A percentile compares a stretch with the other conserved stretches of the same genome.
Conservation (phyloP, 768 basidiomycete genomes). For the Mycena floridula region DNA sequence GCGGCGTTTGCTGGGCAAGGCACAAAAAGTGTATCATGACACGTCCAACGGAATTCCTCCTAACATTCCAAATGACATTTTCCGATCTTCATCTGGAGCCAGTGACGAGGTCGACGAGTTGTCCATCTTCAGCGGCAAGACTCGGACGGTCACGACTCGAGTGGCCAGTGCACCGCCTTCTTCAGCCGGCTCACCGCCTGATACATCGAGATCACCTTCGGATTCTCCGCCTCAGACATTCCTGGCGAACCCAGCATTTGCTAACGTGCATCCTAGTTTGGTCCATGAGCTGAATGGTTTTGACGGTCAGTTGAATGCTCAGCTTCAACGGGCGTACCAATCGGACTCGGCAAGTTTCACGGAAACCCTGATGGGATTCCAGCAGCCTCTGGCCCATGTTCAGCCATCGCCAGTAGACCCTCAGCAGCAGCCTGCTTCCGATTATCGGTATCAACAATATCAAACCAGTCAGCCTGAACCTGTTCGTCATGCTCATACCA, state of each 20-base stretch:
- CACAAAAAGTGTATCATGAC: conserved; percentile 44
- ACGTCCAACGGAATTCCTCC: conserved; percentile 40
- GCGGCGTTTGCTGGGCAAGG: conserved; percentile 54
- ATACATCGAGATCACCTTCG: conserved; percentile 18
- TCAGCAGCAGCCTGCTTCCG: background rate
- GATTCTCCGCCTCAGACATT: conserved; percentile 26
- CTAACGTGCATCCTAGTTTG: conserved; percentile 48
- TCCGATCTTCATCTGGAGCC: conserved; percentile 38
- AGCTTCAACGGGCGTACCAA: conserved; percentile 41
- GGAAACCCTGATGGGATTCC: conserved; percentile 1
- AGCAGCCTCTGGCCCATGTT: conserved; percentile 21
- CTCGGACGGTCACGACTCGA: conserved; percentile 54
- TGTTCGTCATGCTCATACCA: too few species aligned
- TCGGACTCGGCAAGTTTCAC: conserved; percentile 8
- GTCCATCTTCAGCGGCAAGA: conserved; percentile 72
- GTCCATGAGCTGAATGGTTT: conserved; percentile 52
- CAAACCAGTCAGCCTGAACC: too few species aligned
- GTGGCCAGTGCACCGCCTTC: conserved; percentile 7
- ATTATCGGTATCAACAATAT: too few species aligned
- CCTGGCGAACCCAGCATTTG: conserved; percentile 34
- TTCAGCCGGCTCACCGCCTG: background rate
- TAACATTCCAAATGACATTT: conserved; percentile 50
- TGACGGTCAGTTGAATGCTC: conserved; percentile 45
- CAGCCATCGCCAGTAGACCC: conserved; percentile 12
- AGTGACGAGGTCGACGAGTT: conserved; percentile 58